phyloP scores from a whole-genome alignment of 1,284 basidiomycete genomes.

The Leccinum colubrinum region DNA sequence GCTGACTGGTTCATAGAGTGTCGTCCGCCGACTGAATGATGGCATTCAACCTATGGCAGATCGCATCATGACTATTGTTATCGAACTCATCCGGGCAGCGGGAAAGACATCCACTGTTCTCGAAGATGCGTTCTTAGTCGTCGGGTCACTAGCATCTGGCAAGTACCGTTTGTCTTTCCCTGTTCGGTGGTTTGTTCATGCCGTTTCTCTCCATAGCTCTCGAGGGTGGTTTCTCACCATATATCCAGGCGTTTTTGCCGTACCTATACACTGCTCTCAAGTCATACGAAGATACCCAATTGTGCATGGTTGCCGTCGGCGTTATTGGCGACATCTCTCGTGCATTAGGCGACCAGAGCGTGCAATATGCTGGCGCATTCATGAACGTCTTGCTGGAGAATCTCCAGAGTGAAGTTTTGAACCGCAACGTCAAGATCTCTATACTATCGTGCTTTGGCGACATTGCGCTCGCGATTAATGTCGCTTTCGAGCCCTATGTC shows the following conservation, averaged over 20 bases:
- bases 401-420: conserved; percentile 87
- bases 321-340: conserved; percentile 95
- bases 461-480: conserved; percentile 90
- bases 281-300: conserved; percentile 92
- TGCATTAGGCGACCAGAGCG: conserved; percentile 82
- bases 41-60: conserved; percentile 91
- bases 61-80: conserved; percentile 91
- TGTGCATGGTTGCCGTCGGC: conserved; percentile 95
- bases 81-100: conserved; percentile 84
- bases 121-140: conserved; percentile 94
- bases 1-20: conserved; percentile 49
- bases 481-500: conserved; percentile 87
- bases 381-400: conserved; percentile 93
- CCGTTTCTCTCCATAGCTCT: conserved; percentile 50
- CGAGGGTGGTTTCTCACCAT: conserved; percentile 84
- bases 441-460: conserved; percentile 97
- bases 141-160: conserved; percentile 86
- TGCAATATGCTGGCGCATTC: conserved; percentile 83
- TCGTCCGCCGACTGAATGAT: conserved; percentile 80
- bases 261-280: conserved; percentile 90
- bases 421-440: conserved; percentile 94
- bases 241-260: conserved; percentile 88
- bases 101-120: conserved; percentile 94
- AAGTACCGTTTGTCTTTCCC: conserved; percentile 15
- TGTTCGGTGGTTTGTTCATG: neutral